Percentiles rank a stretch among this genome's conserved stretches.
Evolutionary conservation across 306 rosid species (phyloP).

Genomic region (Cucumis sativus): Cucumber_9930_V3 NC_026660.2:11597001-11597500

Average conservation of each 20-base stretch:
- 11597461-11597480: conserved; percentile 91
- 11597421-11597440: not conserved
- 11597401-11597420: not conserved
- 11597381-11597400: not conserved
- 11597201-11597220: conserved; percentile 75
- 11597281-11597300: conserved; percentile 72
- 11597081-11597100: not conserved
- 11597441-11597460: conserved; percentile 21
- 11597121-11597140: not conserved
- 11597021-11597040: not conserved
- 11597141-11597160: not conserved
- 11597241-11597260: conserved; percentile 26
- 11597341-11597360: not conserved
- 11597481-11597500: conserved; percentile 82
- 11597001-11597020: not conserved
- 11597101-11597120: not conserved
- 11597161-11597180: conserved; percentile 17
- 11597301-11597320: conserved; percentile 44
- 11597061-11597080: not conserved
- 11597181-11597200: conserved; percentile 56
- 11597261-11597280: conserved; percentile 45
- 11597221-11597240: conserved; percentile 58
- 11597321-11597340: not conserved
- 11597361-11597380: not conserved
- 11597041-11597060: not conserved